Conservation (phyloP, 768 basidiomycete species). For the Boletus rufocinnamomeus region DNA sequence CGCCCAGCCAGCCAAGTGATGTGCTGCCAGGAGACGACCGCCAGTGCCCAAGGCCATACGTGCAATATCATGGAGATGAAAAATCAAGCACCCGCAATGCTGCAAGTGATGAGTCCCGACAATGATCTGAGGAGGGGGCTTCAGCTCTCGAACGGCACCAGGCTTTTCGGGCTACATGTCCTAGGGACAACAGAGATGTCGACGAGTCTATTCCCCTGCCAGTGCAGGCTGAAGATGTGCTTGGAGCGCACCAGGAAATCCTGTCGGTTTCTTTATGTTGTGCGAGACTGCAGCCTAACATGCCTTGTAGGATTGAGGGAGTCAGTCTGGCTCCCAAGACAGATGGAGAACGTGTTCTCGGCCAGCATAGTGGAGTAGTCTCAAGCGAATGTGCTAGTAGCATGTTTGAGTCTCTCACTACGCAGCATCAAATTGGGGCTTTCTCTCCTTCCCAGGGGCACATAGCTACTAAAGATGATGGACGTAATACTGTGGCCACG, state of each 20-base stretch:
- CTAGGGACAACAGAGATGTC: background rate
- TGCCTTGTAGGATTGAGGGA: background rate
- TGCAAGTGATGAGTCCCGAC: background rate
- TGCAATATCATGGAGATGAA: background rate
- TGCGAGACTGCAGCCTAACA: background rate
- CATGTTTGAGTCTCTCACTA: background rate
- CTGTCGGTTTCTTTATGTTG: background rate
- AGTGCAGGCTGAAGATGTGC: background rate
- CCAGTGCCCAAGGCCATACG: background rate
- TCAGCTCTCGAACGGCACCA: background rate
- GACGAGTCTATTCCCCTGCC: background rate
- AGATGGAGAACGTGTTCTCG: background rate
- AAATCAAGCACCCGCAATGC: background rate
- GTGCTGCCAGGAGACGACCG: background rate
- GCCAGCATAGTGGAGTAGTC: background rate
- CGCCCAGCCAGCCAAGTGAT: background rate
- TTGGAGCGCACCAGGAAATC: background rate
- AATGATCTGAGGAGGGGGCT: background rate
- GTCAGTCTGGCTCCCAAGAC: background rate
- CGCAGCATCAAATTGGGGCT: background rate
- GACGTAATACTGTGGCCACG: background rate
- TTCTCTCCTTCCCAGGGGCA: background rate
- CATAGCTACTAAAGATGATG: background rate
- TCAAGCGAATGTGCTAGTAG: background rate
- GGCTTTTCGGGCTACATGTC: background rate